Percentiles rank a stretch among this genome's conserved stretches.
phyloP scores from a whole-genome alignment of 371 early-diverging fungal species.

The Quaeritorhiza haematococci region DNA sequence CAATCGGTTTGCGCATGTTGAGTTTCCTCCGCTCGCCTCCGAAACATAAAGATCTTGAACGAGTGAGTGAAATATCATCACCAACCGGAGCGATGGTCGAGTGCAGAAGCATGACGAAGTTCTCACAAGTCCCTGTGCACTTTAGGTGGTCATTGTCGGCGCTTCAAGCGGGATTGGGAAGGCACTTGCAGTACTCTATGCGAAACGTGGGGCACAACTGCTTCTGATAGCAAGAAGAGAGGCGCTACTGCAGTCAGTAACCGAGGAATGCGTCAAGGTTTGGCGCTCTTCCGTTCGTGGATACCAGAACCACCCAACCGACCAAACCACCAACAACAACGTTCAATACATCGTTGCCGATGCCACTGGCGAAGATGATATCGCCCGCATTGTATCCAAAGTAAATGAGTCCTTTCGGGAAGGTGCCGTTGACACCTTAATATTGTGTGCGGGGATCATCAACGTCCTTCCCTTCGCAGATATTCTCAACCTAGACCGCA shows the following conservation, averaged over 20 bases:
- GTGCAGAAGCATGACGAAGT: background rate
- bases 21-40: no score
- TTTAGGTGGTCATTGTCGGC: constrained; percentile 65
- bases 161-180: constrained; percentile 79
- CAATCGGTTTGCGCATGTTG: no score
- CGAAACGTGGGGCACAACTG: constrained; percentile 61
- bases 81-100: no score
- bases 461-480: constrained; percentile 58
- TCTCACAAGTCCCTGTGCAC: background rate
- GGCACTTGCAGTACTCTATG: constrained; percentile 65
- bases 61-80: no score
- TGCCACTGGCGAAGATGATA: constrained; percentile 14
- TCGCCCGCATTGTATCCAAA: constrained; percentile 3
- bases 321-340: constrained; percentile 14
- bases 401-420: no score
- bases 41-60: no score
- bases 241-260: constrained; percentile 43
- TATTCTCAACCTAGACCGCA: constrained; percentile 28
- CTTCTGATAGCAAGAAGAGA: constrained; percentile 65
- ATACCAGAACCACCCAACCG: constrained; percentile 12
- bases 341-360: constrained; percentile 20
- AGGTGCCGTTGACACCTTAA: constrained; percentile 55
- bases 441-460: constrained; percentile 67
- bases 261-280: constrained; percentile 40
- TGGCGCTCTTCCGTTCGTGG: constrained; percentile 4